Evolutionary conservation across 441 rosid species (phyloP), one percentile per base, ranked within the genome.

Genomic region (Gossypium trilobum): DNA sequence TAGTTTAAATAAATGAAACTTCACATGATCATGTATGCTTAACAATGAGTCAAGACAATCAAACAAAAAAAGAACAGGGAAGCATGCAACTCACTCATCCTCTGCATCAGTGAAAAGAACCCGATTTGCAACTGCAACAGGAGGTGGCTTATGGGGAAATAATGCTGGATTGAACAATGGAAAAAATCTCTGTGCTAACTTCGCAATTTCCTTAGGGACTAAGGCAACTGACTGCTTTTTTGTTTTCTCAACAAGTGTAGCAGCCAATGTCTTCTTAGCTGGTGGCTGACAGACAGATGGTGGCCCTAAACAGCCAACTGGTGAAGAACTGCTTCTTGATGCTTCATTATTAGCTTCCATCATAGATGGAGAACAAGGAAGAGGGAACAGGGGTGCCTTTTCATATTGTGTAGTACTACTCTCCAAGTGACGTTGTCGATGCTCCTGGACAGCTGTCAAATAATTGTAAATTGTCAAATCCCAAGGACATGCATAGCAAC

Each of bases 61-160:
- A 48, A 33, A 11, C 42, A 44, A 68, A 25, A 22, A 50, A 69
- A 67, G 68, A 72, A 44, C 72, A 77, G 71, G 56, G 64, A 81
- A 78, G 67, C 62, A 68, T 19, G 66, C 17, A 80, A 87, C 95
- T 88, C 77, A 90, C 99, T 93, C 97, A 84, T 95, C 99, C 88
- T 95, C 98, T 79, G 93, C 72, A 56, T 90, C 98, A 64, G 98
- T 91, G 80, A 95, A 95, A 78, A 95, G 98, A 74, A 91, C 82
- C 76, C 98, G 83, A 82, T 85, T 90, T 65, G 88, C 89, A 17
- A 90, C 89, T 70, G 97, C 82, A 23, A 79, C 78, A 76, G 86
- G 85, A 36, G 98, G 98, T 73, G 98, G 95, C 83, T 93, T 95
- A 83, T 91, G 93, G 22, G 98, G 98, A 85, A 85, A 93, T 7